phyloP scores from a whole-genome alignment of 2,329 filamentous ascomycete species.

The Xylariaceae sp. region DNA sequence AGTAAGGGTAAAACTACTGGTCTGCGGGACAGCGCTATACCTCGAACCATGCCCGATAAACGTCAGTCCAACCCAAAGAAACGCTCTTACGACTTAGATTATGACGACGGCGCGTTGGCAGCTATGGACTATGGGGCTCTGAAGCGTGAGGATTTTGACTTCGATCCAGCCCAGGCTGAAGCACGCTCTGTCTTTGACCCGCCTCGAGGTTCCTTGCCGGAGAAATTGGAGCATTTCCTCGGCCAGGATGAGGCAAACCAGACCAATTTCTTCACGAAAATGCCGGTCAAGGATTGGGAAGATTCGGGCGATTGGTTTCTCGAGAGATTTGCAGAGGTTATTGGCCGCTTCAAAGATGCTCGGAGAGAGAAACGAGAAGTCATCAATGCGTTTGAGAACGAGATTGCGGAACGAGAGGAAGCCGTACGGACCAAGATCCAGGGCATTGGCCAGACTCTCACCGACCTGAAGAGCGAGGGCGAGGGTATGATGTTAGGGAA shows the following conservation, averaged over 20 bases:
- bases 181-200: conserved; percentile 33
- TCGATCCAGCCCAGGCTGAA: conserved; percentile 48
- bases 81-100: conserved; percentile 41
- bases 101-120: conserved; percentile 52
- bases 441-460: conserved; percentile 50
- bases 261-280: conserved; percentile 47
- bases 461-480: conserved; percentile 52
- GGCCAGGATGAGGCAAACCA: conserved; percentile 40
- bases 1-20: conserved; percentile 17
- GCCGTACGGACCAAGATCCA: conserved; percentile 48
- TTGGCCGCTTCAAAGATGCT: conserved; percentile 44
- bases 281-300: conserved; percentile 55
- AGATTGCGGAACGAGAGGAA: conserved; percentile 51
- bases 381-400: conserved; percentile 48
- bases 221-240: conserved; percentile 44
- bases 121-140: conserved; percentile 50
- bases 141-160: conserved; percentile 50
- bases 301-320: conserved; percentile 56
- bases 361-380: conserved; percentile 46
- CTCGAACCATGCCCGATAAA: conserved; percentile 24
- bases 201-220: conserved; percentile 39
- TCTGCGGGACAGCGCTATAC: conserved; percentile 28
- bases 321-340: conserved; percentile 46
- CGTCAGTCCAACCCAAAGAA: conserved; percentile 25
- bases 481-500: conserved; percentile 46